Base-by-base conservation (phyloP, 2,329 filamentous ascomycete genomes). In the Fusarium neocosmosporiellum region DNA sequence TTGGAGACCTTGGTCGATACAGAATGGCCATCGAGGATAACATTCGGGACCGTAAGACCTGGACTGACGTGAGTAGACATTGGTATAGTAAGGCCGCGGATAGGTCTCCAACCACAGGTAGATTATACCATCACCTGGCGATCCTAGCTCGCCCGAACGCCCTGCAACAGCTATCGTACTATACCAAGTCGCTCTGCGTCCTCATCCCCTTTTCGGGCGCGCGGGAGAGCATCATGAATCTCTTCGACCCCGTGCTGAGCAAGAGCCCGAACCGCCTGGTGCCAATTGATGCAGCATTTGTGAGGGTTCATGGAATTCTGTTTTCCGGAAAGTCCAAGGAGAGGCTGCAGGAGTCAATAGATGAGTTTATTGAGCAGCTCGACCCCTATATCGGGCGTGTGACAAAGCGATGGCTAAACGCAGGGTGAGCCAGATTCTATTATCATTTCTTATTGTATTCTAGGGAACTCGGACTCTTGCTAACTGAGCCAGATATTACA, bases 31-130 rank as follows among this genome's bases (percentile, higher is more conserved):
- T 98, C 50, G 95, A 98, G 79, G 93, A 97, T 41, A 90, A 93
- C 29, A 86, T 93, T 22, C 83, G 88, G 3, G 93, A 96, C 64
- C 86, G 93, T 1, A 94, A 97, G 57, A 89, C 91, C 0, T 98
- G 96, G 96, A 93, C 93, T 0, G 88, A 88, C 0, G 93, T 98
- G 0, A 93, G 93, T 0, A 86, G 92, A 0, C 91, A 92, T 46
- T 98, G 96, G 96, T 98, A 97, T 73, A 91, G 89, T 3, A 93
- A 93, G 74, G 94, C 94, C 0, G 93, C 93, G 0, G 93, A 97
- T 73, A 91, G 91, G 31, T 90, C 90, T 0, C 94, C 95, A 0
- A 88, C 88, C 0, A 91, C 93, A 0, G 96, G 96, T 0, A 87
- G 95, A 0, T 85, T 98, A 0, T 96, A 98, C 67, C 95, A 98